Base-by-base conservation (phyloP, 2,329 filamentous ascomycete genomes). In the Harringtonia lauricola region DNA sequence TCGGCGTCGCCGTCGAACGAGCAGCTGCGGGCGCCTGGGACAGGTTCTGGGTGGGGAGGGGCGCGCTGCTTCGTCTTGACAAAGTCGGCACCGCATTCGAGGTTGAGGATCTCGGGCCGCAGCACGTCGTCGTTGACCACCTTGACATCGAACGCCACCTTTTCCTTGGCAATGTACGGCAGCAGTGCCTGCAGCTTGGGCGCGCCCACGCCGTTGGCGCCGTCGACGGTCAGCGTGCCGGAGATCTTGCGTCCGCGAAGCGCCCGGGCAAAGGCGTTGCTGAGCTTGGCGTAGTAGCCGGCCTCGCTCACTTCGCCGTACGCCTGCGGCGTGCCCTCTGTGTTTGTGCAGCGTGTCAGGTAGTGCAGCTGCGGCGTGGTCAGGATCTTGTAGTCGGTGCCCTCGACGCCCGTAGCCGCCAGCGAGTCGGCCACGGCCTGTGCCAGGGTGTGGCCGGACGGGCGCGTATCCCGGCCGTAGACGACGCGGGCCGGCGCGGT, bases 351-450 rank as follows among this genome's bases (percentile, higher is more conserved):
- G 51, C 92, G 86, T 28, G 90, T 90, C 51, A 96, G 73, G 65
- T 98, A 98, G 69, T 98, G 92, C 46, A 98, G 75, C 67, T 96
- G 92, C n/a, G 92, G 92, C 4, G 92, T 98, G 13, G 92, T 96
- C 57, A 95, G 72, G 59, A 89, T 81, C 64, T 90, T 92, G 68
- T 81, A 90, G 69, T 96, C 90, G 57, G 79, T 79, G 58, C 78
- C 82, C 48, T 86, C 78, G 43, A 83, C 79, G 44, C 76, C 75
- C 38, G 83, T 82, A 41, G 86, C 86, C 48, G 82, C 79, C 51
- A 96, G 71, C 17, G 86, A 86, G 57, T 86, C 83, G 47, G 81
- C 75, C 40, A 96, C 76, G 47, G 89, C 85, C 33, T 76, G 71
- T 26, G 89, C 84, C 22, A 98, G 80, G 46, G 78, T 81, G 54